Base-by-base conservation (phyloP, 1,284 basidiomycete species). In the Austroboletus olivaceoglutinosus region DNA sequence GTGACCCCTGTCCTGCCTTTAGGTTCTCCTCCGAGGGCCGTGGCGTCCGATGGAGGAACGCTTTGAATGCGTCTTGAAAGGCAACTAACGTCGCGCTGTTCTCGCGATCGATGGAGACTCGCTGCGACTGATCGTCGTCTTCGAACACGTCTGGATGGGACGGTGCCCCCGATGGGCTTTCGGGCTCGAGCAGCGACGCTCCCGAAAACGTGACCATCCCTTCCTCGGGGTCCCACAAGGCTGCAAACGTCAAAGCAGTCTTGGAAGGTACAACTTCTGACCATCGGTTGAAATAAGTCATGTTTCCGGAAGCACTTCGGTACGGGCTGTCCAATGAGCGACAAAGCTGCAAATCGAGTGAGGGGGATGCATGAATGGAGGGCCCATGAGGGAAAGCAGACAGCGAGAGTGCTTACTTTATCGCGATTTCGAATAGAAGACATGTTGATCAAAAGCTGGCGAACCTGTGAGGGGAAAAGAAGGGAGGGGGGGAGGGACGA, bases 121-220 rank as follows among this genome's bases (percentile, higher is more conserved):
- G 58, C 45, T 76, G 74, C 8, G 73, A 74, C 43, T 64, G 62
- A 22, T 40, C 10, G 10, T 58, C 63, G 37, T 76, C 63, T 38
- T 76, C 74, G 39, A 55, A 65, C 29, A 62, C 49, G 52, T 70
- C 65, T 13, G 63, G 51, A 18, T 59, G 61, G 7, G 65, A 56
- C 10, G 53, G 51, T 15, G 49, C 37, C 30, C 60, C 57, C 29
- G 63, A 60, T 44, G 51, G 47, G 29, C 69, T 62, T 30, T 63
- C 64, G 13, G 58, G 46, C 43, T 78, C 72, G 45, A 79, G 65
- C 11, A 81, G 71, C 40, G 70, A 64, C 27, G 76, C 73, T 19
- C 76, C 75, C 2, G 79, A 78, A 64, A 83, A 83, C 22, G 76
- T 76, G 54, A 81, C 72, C 60, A 82, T 73, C 23, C 78, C 81